Conservation (phyloP, 805 yeast species). For the Jamesozyma jinghongensis region DNA sequence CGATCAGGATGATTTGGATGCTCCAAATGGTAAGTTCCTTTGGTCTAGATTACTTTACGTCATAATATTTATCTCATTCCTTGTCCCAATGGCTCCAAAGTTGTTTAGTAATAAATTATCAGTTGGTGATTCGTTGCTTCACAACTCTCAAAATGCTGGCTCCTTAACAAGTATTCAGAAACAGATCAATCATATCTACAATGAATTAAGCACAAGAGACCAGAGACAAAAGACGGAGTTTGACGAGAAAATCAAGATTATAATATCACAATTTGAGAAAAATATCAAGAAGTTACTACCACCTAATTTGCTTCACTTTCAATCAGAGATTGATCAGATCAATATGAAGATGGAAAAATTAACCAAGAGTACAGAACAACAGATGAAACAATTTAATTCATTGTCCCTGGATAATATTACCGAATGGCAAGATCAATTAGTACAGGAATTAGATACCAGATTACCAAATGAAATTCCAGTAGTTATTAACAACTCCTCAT, state of each 20-base stretch:
- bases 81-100: slow-evolving; percentile 1
- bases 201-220: slow-evolving; percentile 21
- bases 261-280: slow-evolving; percentile 27
- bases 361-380: background rate
- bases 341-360: slow-evolving; percentile 10
- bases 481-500: slow-evolving; percentile 17
- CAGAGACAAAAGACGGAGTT: slow-evolving; percentile 18
- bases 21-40: background rate
- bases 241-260: slow-evolving; percentile 23
- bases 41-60: slow-evolving; percentile 3
- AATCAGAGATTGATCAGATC: slow-evolving; percentile 17
- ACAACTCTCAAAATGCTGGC: background rate
- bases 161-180: slow-evolving; percentile 14
- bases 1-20: background rate
- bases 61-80: slow-evolving; percentile 4
- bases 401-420: slow-evolving; percentile 18
- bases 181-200: slow-evolving; percentile 25
- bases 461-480: slow-evolving; percentile 29
- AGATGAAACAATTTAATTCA: background rate
- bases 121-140: background rate
- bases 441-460: slow-evolving; percentile 12
- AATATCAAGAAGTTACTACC: slow-evolving; percentile 26
- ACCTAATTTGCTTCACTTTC: slow-evolving; percentile 16
- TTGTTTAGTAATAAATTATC: slow-evolving; percentile 1
- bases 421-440: slow-evolving; percentile 16